A percentile compares a stretch with the other conserved stretches of the same genome.
Conservation (phyloP, 345 rosid species). For the Citrus hindsii region DNA sequence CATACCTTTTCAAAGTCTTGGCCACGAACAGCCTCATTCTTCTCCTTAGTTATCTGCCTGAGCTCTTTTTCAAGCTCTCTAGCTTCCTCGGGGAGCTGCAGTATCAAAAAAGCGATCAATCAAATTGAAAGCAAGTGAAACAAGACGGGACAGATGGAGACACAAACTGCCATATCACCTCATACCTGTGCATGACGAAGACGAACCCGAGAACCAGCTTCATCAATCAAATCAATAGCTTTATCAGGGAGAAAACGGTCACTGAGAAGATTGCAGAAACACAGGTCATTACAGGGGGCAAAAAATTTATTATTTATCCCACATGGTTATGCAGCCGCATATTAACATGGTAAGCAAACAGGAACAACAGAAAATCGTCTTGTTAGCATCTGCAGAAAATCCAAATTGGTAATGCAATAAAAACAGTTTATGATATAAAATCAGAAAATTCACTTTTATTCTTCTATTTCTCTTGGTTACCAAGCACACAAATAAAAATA, state of each 20-base stretch:
- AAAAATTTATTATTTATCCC: neutral
- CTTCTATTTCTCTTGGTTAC: neutral
- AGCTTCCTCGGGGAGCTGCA: conserved; percentile 96
- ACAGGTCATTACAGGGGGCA: neutral
- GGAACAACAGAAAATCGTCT: neutral
- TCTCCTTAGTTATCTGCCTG: conserved; percentile 88
- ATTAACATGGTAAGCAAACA: neutral
- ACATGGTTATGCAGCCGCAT: neutral
- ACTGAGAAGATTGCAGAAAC: conserved; percentile 35
- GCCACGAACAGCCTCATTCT: conserved; percentile 90
- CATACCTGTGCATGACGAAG: conserved; percentile 91
- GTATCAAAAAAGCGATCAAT: conserved; percentile 11
- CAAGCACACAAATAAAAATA: neutral
- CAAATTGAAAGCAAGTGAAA: conserved; percentile 5
- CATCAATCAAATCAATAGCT: conserved; percentile 98
- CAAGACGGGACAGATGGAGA: neutral
- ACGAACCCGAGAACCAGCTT: conserved; percentile 99
- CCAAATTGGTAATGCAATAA: neutral
- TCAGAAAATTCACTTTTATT: neutral
- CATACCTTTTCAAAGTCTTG: conserved; percentile 96
- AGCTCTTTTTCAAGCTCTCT: conserved; percentile 95
- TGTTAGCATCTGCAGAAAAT: neutral
- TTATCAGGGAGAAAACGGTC: conserved; percentile 98
- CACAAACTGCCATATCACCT: conserved; percentile 7
- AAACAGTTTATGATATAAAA: neutral